phyloP scores from a whole-genome alignment of 2,329 filamentous ascomycete species.

The Colletotrichum euphorbiae region DNA sequence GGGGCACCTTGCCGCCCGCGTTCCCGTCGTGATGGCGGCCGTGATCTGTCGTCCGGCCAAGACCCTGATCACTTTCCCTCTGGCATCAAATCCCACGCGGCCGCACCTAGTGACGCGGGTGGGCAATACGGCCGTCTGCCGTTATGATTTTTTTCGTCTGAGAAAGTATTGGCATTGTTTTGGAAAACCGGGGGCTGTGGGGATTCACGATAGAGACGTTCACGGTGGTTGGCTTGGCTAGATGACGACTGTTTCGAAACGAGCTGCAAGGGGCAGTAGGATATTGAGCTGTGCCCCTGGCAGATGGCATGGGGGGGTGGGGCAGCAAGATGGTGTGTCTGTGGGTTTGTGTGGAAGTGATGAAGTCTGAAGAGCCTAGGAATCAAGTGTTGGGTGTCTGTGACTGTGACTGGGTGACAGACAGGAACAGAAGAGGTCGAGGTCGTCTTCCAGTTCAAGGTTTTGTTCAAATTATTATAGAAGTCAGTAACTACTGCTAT shows the following conservation, averaged over 20 bases:
- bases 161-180: slow-evolving; percentile 32
- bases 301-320: not conserved
- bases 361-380: not conserved
- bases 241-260: slow-evolving; percentile 34
- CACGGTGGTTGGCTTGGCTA: slow-evolving; percentile 29
- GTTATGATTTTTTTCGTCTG: slow-evolving; percentile 24
- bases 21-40: not conserved
- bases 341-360: slow-evolving; percentile 14
- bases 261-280: slow-evolving; percentile 18
- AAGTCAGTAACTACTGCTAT: too few relatives aligned
- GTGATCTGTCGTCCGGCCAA: slow-evolving; percentile 8
- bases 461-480: too few relatives aligned
- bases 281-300: slow-evolving; percentile 24
- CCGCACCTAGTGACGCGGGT: slow-evolving; percentile 6
- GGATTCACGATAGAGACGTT: slow-evolving; percentile 8
- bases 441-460: too few relatives aligned
- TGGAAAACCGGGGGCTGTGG: slow-evolving; percentile 35
- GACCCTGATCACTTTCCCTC: slow-evolving; percentile 14
- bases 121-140: slow-evolving; percentile 18
- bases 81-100: not conserved
- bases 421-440: too few relatives aligned
- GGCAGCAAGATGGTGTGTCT: not conserved
- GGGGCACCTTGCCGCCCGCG: slow-evolving; percentile 1
- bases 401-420: not conserved
- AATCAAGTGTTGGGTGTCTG: not conserved